These are phyloP conservation scores for Nothophaeocryptopus gaeumannii DNA, from an alignment of 2,329 filamentous ascomycete genomes.

Conservation along the genomic window DNA sequence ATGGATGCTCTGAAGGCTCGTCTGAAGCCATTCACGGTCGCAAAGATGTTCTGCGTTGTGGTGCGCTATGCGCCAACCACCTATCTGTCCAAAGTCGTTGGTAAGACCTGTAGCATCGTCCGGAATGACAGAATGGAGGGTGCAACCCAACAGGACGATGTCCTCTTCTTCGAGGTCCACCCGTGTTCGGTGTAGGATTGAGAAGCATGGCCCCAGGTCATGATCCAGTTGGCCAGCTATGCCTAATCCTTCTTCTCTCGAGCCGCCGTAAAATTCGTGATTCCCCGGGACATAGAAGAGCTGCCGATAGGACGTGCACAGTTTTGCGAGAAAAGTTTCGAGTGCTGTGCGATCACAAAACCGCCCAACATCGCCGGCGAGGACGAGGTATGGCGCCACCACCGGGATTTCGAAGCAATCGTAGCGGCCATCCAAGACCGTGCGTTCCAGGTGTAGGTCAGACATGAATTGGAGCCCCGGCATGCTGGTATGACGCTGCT, in stretches of 20 bases:
- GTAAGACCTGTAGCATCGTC: constrained; percentile 37
- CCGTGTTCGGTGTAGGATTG: constrained; percentile 41
- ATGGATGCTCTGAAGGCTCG: constrained; percentile 35
- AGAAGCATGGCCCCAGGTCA: too few relatives aligned
- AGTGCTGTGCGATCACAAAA: constrained; percentile 49
- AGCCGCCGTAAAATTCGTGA: constrained; percentile 54
- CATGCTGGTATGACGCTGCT: too few relatives aligned
- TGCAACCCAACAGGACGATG: constrained; percentile 55
- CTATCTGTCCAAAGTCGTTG: constrained; percentile 54
- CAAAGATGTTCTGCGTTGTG: constrained; percentile 49
- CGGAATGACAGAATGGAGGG: constrained; percentile 52
- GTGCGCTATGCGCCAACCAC: constrained; percentile 48
- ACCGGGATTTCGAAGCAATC: constrained; percentile 42
- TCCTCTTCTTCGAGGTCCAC: constrained; percentile 39
- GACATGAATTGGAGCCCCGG: constrained; percentile 50
- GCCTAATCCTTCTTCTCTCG: constrained; percentile 39
- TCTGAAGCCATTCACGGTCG: constrained; percentile 53
- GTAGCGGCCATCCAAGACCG: too few relatives aligned
- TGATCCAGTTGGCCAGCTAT: constrained; percentile 42
- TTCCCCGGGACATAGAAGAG: constrained; percentile 54
- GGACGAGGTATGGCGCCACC: constrained; percentile 42
- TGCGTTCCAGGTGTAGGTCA: constrained; percentile 52
- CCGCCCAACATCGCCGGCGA: constrained; percentile 53
- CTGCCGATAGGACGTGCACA: constrained; percentile 42
- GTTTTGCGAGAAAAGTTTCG: constrained; percentile 44